A percentile compares a stretch with the other conserved stretches of the same genome.
Conservation (phyloP, 1,284 basidiomycete genomes). For the Porodaedalea pini region DNA sequence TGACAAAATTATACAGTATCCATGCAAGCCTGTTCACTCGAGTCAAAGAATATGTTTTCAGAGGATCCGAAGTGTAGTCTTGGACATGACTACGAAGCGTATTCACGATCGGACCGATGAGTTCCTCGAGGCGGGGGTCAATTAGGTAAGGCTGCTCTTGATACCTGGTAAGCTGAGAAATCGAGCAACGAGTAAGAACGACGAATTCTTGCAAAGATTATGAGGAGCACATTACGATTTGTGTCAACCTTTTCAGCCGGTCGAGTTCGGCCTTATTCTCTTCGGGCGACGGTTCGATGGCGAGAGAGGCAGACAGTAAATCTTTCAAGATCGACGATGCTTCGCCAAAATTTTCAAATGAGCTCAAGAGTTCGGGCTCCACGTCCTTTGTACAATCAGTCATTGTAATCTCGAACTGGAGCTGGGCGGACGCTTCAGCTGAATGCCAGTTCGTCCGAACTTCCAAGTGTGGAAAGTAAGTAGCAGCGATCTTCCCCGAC, state of each 20-base stretch:
- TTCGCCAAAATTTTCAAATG: constrained; percentile 14
- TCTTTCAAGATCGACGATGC: not conserved
- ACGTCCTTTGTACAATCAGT: not conserved
- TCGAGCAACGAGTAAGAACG: not conserved
- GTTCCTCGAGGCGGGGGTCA: constrained; percentile 89
- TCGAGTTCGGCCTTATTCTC: constrained; percentile 9
- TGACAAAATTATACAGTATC: constrained; percentile 82
- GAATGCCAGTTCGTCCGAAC: no score
- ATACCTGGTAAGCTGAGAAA: constrained; percentile 75
- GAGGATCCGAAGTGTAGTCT: constrained; percentile 23
- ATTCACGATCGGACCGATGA: constrained; percentile 77
- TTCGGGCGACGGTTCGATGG: constrained; percentile 5
- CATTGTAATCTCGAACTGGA: no score
- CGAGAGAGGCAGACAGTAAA: constrained; percentile 6
- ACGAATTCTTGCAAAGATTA: not conserved
- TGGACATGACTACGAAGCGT: constrained; percentile 60
- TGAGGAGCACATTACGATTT: constrained; percentile 12
- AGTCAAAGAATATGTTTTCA: constrained; percentile 33
- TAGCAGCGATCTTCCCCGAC: no score
- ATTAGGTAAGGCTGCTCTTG: constrained; percentile 93
- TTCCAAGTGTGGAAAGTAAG: no score
- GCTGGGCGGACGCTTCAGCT: no score
- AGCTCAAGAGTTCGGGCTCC: constrained; percentile 5
- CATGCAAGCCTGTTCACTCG: constrained; percentile 55
- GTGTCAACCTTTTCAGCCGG: not conserved